Evolutionary conservation across 2,329 filamentous ascomycete genomes (phyloP), one percentile per base, ranked within the genome.

Genomic region (Cladosporium oxysporum): DNA sequence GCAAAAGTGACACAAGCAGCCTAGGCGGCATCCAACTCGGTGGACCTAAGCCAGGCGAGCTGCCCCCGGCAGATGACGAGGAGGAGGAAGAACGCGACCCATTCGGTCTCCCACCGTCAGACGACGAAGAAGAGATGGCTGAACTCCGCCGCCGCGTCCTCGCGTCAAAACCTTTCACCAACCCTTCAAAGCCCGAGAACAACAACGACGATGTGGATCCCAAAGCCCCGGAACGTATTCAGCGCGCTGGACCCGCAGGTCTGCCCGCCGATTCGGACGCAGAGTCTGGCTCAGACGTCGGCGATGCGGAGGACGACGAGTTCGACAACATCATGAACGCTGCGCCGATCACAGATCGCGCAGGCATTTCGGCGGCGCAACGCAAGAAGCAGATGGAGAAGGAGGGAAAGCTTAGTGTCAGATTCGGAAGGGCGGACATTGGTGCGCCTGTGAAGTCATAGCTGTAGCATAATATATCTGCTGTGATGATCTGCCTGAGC

Each of bases 281-380:
- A 2, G 87, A 90, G 73, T 88, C 90, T 1, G 91, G 91, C 67
- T 91, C 89, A 3, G 90, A 92, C 68, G 86, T 90, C 65, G 85
- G 81, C 21, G 84, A 81, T 11, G 69, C 63, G 7, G 85, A 88
- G 18, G 90, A 95, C 63, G 90, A 91, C 57, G 90, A 92, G 59
- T 97, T 98, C 75, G 94, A 98, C 75, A 90, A 90, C 70, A 96
- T 99, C 77, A 96, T 97, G 74, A 88, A 93, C 71, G 94, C 95
- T 0, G 94, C 92, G 3, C 92, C 92, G 0, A 87, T 96, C 21
- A 97, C 93, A 0, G 94, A 97, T 76, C 87, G 90, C 64, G 91
- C 91, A 14, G 94, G 94, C 0, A 89, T 90, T 53, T 80, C 83
- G 49, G 85, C 87, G 2, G 88, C 87, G 71, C 83, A 90, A 76